Conservation (phyloP, 108 stramenopile species). For the Stephanodiscus triporus region DNA sequence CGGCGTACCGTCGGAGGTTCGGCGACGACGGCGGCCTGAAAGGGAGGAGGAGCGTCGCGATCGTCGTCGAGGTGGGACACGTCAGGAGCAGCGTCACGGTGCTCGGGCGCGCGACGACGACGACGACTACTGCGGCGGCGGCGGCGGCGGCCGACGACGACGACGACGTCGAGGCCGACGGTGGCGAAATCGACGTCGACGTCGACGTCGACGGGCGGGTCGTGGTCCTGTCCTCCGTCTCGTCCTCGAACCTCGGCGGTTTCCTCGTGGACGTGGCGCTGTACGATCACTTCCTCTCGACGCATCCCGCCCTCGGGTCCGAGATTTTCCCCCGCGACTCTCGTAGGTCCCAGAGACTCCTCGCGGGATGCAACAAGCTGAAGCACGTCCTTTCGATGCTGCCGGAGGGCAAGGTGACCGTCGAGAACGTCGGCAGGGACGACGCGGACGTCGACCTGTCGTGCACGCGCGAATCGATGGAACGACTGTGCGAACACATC, state of each 20-base stretch:
- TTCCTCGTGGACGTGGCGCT: constrained; percentile 48
- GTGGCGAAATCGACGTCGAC: neutral
- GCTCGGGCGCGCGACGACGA: neutral
- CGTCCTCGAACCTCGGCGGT: constrained; percentile 40
- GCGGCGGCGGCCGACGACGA: neutral
- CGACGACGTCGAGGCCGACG: neutral
- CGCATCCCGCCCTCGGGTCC: constrained; percentile 23
- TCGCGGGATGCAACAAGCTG: constrained; percentile 51
- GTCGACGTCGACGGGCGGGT: neutral
- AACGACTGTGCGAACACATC: constrained; percentile 31
- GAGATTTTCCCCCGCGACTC: constrained; percentile 34
- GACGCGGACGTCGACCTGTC: constrained; percentile 47
- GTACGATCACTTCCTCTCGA: constrained; percentile 52
- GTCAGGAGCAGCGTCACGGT: constrained; percentile 48
- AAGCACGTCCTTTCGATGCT: constrained; percentile 63
- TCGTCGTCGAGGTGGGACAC: constrained; percentile 63
- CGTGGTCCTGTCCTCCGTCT: constrained; percentile 20
- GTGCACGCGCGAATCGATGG: constrained; percentile 34
- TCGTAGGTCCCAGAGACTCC: constrained; percentile 49
- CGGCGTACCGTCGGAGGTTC: neutral
- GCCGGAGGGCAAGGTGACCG: constrained; percentile 48
- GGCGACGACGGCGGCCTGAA: neutral
- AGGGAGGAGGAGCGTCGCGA: constrained; percentile 3
- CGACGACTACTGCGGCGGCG: neutral
- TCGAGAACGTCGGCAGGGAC: constrained; percentile 51